These are phyloP conservation scores for Heliamphora exappendiculata DNA, from an alignment of 148 eudicot species.

Conservation along the genomic window DNA sequence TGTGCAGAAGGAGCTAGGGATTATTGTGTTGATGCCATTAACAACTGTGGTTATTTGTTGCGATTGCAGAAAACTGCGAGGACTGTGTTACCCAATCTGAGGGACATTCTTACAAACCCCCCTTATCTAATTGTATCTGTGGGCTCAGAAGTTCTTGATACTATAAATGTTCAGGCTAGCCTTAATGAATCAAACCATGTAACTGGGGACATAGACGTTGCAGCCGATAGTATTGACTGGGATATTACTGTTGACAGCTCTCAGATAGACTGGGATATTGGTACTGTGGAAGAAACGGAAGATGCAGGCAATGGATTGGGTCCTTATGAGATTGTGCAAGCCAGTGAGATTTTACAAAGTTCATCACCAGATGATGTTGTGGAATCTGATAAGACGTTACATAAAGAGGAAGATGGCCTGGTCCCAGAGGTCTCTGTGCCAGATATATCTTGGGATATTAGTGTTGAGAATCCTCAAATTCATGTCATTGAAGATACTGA, in stretches of 20 bases:
- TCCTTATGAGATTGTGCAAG: conserved; percentile 86
- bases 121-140: conserved; percentile 44
- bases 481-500: conserved; percentile 32
- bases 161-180: conserved; percentile 25
- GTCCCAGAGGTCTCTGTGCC: conserved; percentile 38
- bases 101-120: conserved; percentile 52
- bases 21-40: not conserved
- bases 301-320: conserved; percentile 76
- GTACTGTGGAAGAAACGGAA: conserved; percentile 66
- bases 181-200: conserved; percentile 28
- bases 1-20: not conserved
- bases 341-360: conserved; percentile 58
- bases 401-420: conserved; percentile 25
- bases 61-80: conserved; percentile 34
- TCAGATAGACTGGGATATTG: conserved; percentile 98
- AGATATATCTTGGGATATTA: conserved; percentile 77
- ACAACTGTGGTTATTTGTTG: conserved; percentile 12
- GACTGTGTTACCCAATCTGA: conserved; percentile 43
- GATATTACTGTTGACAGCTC: conserved; percentile 79
- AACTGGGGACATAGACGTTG: conserved; percentile 28
- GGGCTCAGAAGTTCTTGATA: conserved; percentile 41
- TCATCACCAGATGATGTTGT: conserved; percentile 31
- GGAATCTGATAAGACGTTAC: conserved; percentile 27
- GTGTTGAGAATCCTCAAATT: conserved; percentile 59
- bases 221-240: conserved; percentile 73